A percentile compares a stretch with the other conserved stretches of the same genome.
Evolutionary conservation across 2,329 filamentous ascomycete species (phyloP).

Genomic region (Fusarium kyushuense): DNA sequence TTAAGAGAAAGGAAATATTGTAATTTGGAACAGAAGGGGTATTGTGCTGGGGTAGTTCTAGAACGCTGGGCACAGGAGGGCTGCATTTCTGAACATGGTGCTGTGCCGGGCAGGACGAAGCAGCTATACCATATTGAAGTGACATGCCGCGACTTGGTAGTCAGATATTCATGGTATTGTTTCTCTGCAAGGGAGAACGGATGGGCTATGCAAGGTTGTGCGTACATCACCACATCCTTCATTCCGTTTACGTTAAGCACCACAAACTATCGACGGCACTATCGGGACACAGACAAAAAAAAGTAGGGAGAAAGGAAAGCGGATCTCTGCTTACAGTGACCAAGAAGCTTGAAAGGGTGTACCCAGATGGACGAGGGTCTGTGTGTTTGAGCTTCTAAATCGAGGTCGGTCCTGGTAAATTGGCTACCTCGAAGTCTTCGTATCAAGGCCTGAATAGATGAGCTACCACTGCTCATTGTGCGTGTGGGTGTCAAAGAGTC

Average conservation of each 20-base stretch:
- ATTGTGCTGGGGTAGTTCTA: conserved; percentile 17
- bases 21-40: conserved; percentile 20
- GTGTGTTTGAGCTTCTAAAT: conserved; percentile 29
- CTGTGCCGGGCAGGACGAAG: conserved; percentile 4
- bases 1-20: conserved; percentile 11
- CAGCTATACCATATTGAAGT: not conserved
- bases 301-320: not conserved
- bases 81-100: conserved; percentile 3
- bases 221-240: not conserved
- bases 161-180: not conserved
- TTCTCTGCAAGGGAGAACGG: not conserved
- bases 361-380: conserved; percentile 11
- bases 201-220: not conserved
- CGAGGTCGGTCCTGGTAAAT: conserved; percentile 23
- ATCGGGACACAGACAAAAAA: conserved; percentile 3
- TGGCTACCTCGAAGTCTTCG: conserved; percentile 16
- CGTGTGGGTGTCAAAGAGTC: not conserved
- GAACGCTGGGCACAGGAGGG: conserved; percentile 1
- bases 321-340: conserved; percentile 14
- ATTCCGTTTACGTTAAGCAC: not conserved
- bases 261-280: conserved; percentile 15
- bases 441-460: conserved; percentile 1
- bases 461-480: conserved; percentile 8
- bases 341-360: conserved; percentile 21
- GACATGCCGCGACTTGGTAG: not conserved